Conservation (phyloP, 495 filamentous ascomycete species). For the Tuber borchii region DNA sequence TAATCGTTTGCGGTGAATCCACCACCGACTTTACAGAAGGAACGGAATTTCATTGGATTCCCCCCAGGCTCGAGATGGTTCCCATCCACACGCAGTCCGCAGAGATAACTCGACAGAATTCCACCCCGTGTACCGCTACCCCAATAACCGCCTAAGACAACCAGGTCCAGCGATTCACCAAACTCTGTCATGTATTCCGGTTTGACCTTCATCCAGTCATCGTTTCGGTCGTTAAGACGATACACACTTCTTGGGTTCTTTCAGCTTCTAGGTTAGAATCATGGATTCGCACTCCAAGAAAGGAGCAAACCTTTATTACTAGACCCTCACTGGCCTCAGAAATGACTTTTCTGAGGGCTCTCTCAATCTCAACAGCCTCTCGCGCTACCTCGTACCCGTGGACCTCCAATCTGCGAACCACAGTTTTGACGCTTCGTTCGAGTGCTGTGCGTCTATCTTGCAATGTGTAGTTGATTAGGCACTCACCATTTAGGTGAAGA, state of each 20-base stretch:
- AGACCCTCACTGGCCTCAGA: conserved; percentile 84
- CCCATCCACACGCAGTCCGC: conserved; percentile 71
- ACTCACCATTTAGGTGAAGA: conserved; percentile 72
- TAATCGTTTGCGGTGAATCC: conserved; percentile 85
- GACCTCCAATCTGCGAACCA: conserved; percentile 72
- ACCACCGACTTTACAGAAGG: conserved; percentile 93
- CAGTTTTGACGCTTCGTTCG: conserved; percentile 56
- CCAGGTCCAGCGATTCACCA: conserved; percentile 82
- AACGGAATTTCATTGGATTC: conserved; percentile 55
- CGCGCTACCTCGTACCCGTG: conserved; percentile 65
- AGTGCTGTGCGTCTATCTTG: conserved; percentile 74
- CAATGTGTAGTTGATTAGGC: conserved; percentile 73
- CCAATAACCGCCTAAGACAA: conserved; percentile 89
- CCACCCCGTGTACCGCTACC: conserved; percentile 81
- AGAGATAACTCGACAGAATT: conserved; percentile 74
- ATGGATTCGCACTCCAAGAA: neutral
- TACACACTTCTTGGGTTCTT: conserved; percentile 78
- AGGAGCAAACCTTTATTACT: conserved; percentile 59
- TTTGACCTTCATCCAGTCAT: conserved; percentile 99
- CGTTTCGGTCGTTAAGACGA: conserved; percentile 80
- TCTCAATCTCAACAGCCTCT: conserved; percentile 65
- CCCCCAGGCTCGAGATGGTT: conserved; percentile 49
- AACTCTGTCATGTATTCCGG: conserved; percentile 98
- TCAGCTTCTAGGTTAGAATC: neutral
- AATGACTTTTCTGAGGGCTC: conserved; percentile 70